These are phyloP conservation scores for Thraustotheca clavata DNA, from an alignment of 352 stramenopile genomes.

Conservation along the genomic window DNA sequence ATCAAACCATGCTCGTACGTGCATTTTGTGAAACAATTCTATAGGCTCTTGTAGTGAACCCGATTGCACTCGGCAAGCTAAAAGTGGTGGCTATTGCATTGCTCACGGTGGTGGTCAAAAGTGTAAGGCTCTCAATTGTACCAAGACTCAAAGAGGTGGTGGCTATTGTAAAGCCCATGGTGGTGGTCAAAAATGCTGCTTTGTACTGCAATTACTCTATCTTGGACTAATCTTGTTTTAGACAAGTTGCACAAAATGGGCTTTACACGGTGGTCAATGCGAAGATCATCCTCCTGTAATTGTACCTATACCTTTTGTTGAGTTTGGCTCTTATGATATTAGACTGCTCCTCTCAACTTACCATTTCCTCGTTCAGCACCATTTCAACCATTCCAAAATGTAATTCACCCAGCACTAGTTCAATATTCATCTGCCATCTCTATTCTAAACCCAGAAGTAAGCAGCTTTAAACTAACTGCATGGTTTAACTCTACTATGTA, in stretches of 20 bases:
- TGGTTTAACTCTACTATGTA: not conserved
- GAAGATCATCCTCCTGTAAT: not conserved
- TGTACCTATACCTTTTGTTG: not conserved
- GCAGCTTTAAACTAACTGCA: not conserved
- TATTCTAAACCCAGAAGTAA: not conserved
- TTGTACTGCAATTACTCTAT: not conserved
- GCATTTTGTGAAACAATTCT: not conserved
- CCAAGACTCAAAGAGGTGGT: constrained; percentile 32
- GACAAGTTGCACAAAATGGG: not conserved
- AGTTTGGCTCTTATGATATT: not conserved
- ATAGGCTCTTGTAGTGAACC: not conserved
- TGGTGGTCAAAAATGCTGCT: constrained; percentile 31
- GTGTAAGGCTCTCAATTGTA: constrained; percentile 66
- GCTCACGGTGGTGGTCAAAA: constrained; percentile 79
- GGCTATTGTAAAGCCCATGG: constrained; percentile 81
- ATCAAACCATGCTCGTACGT: constrained; percentile 17
- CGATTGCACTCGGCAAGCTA: constrained; percentile 14
- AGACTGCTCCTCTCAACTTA: not conserved
- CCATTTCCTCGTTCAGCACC: not conserved
- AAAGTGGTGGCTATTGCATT: constrained; percentile 79
- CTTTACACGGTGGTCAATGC: not conserved
- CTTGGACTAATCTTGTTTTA: not conserved
- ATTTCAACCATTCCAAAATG: constrained; percentile 8
- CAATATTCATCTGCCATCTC: constrained; percentile 19
- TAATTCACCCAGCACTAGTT: constrained; percentile 13